phyloP scores from a whole-genome alignment of 2,329 filamentous ascomycete genomes.

The Aspergillus sp. region DNA sequence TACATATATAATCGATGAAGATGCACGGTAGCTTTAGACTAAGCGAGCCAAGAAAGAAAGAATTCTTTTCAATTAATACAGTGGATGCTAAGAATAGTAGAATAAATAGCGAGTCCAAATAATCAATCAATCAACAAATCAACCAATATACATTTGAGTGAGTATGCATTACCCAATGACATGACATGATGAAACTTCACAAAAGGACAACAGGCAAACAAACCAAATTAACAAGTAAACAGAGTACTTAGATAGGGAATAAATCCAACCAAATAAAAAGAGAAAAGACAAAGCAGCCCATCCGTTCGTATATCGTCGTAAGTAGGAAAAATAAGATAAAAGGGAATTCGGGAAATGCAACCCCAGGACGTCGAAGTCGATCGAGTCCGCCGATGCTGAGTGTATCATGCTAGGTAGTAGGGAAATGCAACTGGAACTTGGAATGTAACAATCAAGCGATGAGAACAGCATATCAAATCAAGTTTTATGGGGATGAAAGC shows the following conservation, averaged over 20 bases:
- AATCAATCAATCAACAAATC: not conserved
- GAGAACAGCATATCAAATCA: not conserved
- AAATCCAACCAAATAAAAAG: not conserved
- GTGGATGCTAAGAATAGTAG: constrained; percentile 18
- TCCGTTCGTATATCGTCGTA: constrained; percentile 18
- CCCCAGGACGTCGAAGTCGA: not conserved
- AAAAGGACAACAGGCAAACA: constrained; percentile 1
- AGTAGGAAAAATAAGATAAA: not conserved
- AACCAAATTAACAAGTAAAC: not conserved
- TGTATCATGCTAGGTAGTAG: not conserved
- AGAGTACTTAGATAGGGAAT: not conserved
- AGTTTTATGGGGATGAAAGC: not conserved
- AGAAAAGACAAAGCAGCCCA: constrained; percentile 9
- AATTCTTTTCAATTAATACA: constrained; percentile 31
- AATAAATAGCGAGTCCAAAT: constrained; percentile 11
- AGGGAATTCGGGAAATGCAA: not conserved
- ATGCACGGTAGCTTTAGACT: not conserved
- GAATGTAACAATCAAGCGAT: not conserved
- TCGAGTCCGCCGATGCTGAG: not conserved
- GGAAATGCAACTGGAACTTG: not conserved
- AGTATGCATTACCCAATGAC: constrained; percentile 10
- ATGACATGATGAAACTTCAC: no score
- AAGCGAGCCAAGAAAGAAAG: not conserved
- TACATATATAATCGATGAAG: not conserved
- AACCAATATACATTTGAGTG: constrained; percentile 28